Base-by-base conservation (phyloP, 2,329 filamentous ascomycete genomes). In the Xylariaceae sp. region DNA sequence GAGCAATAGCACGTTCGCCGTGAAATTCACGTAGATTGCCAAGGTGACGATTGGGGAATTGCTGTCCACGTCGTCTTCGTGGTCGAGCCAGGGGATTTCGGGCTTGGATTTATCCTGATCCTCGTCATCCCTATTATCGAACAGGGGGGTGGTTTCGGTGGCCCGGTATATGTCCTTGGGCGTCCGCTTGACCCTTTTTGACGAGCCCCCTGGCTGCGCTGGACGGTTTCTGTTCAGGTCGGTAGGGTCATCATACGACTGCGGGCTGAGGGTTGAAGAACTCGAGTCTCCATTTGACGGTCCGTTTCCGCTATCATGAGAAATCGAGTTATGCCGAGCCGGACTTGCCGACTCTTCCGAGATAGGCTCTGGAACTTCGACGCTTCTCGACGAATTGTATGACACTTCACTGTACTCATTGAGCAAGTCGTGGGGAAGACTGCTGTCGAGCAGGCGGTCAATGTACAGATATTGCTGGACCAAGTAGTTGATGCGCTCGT, bases 391-490 rank as follows among this genome's bases (percentile, higher is more conserved):
- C 29, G 77, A 77, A 40, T 76, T 79, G 26, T 76, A 76, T 43
- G 81, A 76, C 48, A 84, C 75, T 60, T 86, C 76, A 60, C 85
- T 85, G 71, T 96, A 96, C 71, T 96, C 91, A 67, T 95, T 91
- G 55, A 97, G 84, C 44, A 97, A 77, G 64, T 92, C 86, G 67
- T 95, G 91, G 1, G 91, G 91, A n/a, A 96, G 81, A 32, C 89
- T 91, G 6, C 90, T 96, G 72, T 96, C 91, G 58, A 97, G 80
- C 54, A 97, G 77, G 50, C 87, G 83, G 72, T 96, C 92, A 64
- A 96, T 96, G 70, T 95, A 96, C 60, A 95, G 78, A 70, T 96
- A 97, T 69, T 95, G 88, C 70, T 94, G 88, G 56, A 97, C 84
- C 43, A 96, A 77, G 62, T 86, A 85, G 72, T 97, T 97, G 67